Evolutionary conservation across 2,329 filamentous ascomycete genomes (phyloP), one percentile per base, ranked within the genome.

Genomic region (Penicillium griseofulvum): DNA sequence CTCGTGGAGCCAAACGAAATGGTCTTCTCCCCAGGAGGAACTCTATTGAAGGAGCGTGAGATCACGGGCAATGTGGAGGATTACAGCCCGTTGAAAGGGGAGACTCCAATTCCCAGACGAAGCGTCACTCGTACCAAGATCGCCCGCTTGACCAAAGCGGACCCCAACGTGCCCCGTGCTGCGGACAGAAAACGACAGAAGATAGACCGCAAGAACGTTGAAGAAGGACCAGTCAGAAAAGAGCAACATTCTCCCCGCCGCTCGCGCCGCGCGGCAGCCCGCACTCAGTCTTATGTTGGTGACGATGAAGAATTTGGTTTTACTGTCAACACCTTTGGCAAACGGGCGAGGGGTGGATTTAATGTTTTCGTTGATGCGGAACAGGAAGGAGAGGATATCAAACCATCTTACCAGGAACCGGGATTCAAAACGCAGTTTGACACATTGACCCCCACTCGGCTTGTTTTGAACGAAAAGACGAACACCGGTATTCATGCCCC

Each of bases 51-150:
- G 61, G 64, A 75, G 54, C 74, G 78, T 51, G 65, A 73, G 36
- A 81, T 81, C 38, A 75, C 78, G 31, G 78, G 79, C 4, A 74
- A 78, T 53, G 74, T 78, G 36, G 78, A 80, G 52, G 74, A 77
- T n/a, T 72, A 74, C 60, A 77, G 72, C 56, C 74, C 76, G 11
- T 60, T 79, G 47, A 75, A 77, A 54, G 77, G 76, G 29, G 77
- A 79, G 60, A 73, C 72, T 31, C 73, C 75, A 5, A 66, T 78
- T 45, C 73, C 73, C 10, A 77, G 73, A 56, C 63, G 64, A 29
- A 69, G 72, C 49, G 38, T 63, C 14, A 57, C 60, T 52, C 70
- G 71, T 34, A 60, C 69, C 12, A 73, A 68, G 54, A 38, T 4
- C 12, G 26, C 10, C 52, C 67, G n/a, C 65, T 76, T 41, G 64